Evolutionary conservation across 2,329 filamentous ascomycete species (phyloP), one percentile per base, ranked within the genome.

Genomic region (Aspergillus sojae): DNA sequence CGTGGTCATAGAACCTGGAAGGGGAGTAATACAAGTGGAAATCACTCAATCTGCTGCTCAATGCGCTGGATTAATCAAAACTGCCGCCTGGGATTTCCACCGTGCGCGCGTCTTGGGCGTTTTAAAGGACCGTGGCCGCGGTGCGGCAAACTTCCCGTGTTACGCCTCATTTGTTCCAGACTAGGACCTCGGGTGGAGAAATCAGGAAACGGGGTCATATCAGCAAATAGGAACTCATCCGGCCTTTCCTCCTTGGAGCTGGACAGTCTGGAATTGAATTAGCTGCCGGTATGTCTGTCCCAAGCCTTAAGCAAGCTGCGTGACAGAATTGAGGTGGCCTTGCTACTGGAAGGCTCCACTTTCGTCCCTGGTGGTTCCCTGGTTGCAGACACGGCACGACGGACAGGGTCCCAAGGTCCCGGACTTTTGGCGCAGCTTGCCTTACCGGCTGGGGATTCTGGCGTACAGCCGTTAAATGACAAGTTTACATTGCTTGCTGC

Each of bases 201-300:
- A 60, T 48, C 53, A 36, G 41, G 43, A 57, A 53, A 62, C 48
- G 62, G 64, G 62, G 62, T 56, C 34, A 57, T 56, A 56, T 32
- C 60, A 60, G 48, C 68, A 64, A 70, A 70, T 70, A 67, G 68
- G 68, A 70, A 68, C 46, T 57, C 55, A 66, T 64, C 68, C 67
- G 68, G 64, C 46, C 34, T 34, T 16, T 54, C 32, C 58, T 19
- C 32, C 56, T 56, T 58, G 55, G 58, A 43, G 50, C 56, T 63
- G 48, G 56, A 52, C 53, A 52, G 48, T 57, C 48, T 65, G 54
- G 57, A 63, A 61, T 55, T 45, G 52, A 61, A 61, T 41, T 61
- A 60, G 63, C 57, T 58, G 53, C 53, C 58, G 61, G 58, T 57
- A 65, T 54, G 53, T 57, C 39, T 54, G 39, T 54, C 57, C 50